These are phyloP conservation scores for Solanum hybrid DNA, from an alignment of 305 asterid genomes.

Conservation along the genomic window DNA sequence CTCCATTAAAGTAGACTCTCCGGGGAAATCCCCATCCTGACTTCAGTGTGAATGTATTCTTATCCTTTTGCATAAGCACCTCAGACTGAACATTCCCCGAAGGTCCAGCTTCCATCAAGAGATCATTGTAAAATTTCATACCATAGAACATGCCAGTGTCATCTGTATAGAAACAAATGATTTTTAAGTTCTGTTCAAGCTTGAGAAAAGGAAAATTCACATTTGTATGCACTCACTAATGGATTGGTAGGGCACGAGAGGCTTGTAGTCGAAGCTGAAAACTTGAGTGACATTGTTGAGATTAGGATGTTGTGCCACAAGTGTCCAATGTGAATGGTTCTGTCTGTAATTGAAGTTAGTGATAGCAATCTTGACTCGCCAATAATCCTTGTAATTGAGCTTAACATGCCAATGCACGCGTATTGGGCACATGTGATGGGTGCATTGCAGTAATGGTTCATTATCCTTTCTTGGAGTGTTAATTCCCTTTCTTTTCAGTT, in stretches of 20 bases:
- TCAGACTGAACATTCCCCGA: slow-evolving; percentile 64
- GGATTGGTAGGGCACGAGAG: slow-evolving; percentile 58
- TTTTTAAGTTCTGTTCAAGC: not conserved
- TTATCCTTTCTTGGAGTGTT: slow-evolving; percentile 61
- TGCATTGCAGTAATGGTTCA: slow-evolving; percentile 52
- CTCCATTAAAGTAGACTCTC: slow-evolving; percentile 64
- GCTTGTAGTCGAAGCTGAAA: slow-evolving; percentile 69
- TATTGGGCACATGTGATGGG: slow-evolving; percentile 73
- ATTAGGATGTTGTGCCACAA: slow-evolving; percentile 70
- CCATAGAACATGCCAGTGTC: slow-evolving; percentile 73
- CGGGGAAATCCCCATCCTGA: slow-evolving; percentile 73
- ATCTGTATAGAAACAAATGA: slow-evolving; percentile 23
- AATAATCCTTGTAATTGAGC: slow-evolving; percentile 56
- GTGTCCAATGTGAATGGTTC: slow-evolving; percentile 66
- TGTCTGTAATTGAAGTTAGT: slow-evolving; percentile 62
- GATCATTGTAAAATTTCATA: slow-evolving; percentile 61
- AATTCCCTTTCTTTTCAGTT: slow-evolving; percentile 36
- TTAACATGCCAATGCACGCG: slow-evolving; percentile 78
- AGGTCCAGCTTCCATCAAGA: slow-evolving; percentile 71
- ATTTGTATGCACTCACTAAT: slow-evolving; percentile 39
- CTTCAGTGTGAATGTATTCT: slow-evolving; percentile 35
- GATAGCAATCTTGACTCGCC: slow-evolving; percentile 68
- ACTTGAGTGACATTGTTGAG: slow-evolving; percentile 73
- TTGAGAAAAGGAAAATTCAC: not conserved
- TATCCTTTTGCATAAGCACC: slow-evolving; percentile 48